These are phyloP conservation scores for Hortiboletus campestris DNA, from an alignment of 768 basidiomycete genomes.

Conservation along the genomic window DNA sequence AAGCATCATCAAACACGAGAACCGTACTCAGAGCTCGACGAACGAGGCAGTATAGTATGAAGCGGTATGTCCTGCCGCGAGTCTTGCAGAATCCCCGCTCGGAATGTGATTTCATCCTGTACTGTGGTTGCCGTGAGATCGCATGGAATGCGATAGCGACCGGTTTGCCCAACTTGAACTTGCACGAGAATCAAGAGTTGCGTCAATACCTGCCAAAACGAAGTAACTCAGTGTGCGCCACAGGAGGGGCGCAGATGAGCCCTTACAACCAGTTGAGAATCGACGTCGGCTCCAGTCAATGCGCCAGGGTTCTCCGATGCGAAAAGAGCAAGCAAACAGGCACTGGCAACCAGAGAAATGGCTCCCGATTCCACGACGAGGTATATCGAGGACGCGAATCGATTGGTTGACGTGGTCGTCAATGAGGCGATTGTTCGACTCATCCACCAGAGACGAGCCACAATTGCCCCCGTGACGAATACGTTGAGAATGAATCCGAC, in stretches of 20 bases:
- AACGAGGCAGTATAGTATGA: too few relatives aligned
- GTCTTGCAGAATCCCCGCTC: background rate
- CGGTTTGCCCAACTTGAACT: background rate
- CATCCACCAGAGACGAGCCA: background rate
- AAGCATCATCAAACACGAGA: background rate
- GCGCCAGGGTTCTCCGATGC: background rate
- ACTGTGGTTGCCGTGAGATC: background rate
- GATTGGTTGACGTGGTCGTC: background rate
- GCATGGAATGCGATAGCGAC: background rate
- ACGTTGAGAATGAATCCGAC: background rate
- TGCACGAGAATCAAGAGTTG: slow-evolving; percentile 1
- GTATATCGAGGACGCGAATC: background rate
- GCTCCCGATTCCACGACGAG: background rate
- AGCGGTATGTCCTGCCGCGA: background rate
- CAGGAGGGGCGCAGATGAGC: background rate
- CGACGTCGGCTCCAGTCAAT: background rate
- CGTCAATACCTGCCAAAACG: background rate
- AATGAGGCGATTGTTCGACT: background rate
- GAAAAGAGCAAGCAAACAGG: background rate
- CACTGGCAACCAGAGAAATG: background rate
- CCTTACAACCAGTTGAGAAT: background rate
- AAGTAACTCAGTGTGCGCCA: background rate
- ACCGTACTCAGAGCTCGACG: background rate
- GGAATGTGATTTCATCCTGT: background rate
- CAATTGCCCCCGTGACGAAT: background rate